Conservation (phyloP, 371 early-diverging fungal species). For the Nosema muscidifuracis region DNA sequence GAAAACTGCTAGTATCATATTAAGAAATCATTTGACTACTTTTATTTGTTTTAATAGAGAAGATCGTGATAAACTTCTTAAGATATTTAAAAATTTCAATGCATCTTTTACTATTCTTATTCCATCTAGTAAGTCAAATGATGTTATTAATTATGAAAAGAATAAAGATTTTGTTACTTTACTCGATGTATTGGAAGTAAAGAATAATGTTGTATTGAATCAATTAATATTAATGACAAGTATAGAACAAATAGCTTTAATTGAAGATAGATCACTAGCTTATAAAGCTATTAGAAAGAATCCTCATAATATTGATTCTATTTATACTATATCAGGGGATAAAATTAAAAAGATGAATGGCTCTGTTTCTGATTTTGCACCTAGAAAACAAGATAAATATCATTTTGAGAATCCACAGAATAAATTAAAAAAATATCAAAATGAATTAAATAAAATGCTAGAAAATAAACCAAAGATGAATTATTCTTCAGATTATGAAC, state of each 20-base stretch:
- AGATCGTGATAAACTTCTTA: constrained; percentile 43
- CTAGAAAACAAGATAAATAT: constrained; percentile 36
- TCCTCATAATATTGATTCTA: constrained; percentile 50
- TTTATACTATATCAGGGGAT: constrained; percentile 57
- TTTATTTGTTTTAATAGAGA: constrained; percentile 56
- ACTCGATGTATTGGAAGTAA: constrained; percentile 49
- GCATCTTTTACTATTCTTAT: constrained; percentile 33
- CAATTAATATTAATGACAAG: constrained; percentile 53
- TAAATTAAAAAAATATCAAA: constrained; percentile 12
- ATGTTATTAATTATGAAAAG: constrained; percentile 32
- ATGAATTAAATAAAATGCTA: constrained; percentile 1
- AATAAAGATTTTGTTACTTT: constrained; percentile 45
- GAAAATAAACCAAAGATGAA: constrained; percentile 8
- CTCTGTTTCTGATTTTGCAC: constrained; percentile 57
- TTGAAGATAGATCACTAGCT: constrained; percentile 54
- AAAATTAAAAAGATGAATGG: constrained; percentile 56
- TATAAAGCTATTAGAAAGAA: constrained; percentile 53
- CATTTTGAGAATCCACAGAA: constrained; percentile 55
- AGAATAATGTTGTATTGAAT: constrained; percentile 44
- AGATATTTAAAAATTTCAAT: constrained; percentile 48
- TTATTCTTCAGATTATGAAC: constrained; percentile 2
- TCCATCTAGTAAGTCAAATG: constrained; percentile 20
- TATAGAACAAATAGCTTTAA: constrained; percentile 59
- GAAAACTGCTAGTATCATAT: constrained; percentile 50
- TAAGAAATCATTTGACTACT: constrained; percentile 47